Conservation (phyloP, 352 stramenopile species). For the Globisporangium megalacanthum region DNA sequence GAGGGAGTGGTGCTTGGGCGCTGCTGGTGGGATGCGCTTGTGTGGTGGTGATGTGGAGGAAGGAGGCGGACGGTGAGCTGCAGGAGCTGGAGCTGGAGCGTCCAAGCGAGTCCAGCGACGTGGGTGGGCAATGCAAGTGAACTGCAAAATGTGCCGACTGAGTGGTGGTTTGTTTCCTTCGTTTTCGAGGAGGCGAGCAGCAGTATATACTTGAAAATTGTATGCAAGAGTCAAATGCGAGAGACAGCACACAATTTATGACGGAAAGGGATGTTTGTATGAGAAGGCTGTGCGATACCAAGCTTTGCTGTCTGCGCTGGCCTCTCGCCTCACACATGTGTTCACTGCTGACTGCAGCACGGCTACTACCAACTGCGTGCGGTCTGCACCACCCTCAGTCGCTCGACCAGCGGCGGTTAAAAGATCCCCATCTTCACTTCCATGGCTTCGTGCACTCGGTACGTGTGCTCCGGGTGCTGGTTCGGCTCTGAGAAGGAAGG, state of each 20-base stretch:
- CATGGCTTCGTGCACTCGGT: constrained; percentile 85
- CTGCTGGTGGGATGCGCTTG: too few species aligned
- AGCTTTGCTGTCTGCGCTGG: too few species aligned
- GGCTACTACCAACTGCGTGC: too few species aligned
- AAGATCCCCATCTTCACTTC: constrained; percentile 89
- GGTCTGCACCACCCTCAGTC: too few species aligned
- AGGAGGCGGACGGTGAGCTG: too few species aligned
- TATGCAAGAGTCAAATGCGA: not conserved
- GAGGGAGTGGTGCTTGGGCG: not conserved
- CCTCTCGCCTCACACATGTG: not conserved
- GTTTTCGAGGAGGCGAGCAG: not conserved
- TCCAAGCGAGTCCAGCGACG: too few species aligned
- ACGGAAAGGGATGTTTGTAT: too few species aligned
- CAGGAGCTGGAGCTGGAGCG: too few species aligned
- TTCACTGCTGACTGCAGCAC: too few species aligned
- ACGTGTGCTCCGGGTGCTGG: constrained; percentile 73
- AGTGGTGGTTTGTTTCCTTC: not conserved
- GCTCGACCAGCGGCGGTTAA: constrained; percentile 27
- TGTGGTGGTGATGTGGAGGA: too few species aligned
- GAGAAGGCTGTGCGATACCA: too few species aligned
- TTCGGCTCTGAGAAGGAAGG: constrained; percentile 42
- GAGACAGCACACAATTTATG: not conserved
- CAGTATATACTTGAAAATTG: not conserved
- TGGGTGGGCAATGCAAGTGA: too few species aligned
- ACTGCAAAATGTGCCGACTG: not conserved